These are phyloP conservation scores for Kandelia obovata DNA, from an alignment of 345 rosid genomes.

Conservation along the genomic window DNA sequence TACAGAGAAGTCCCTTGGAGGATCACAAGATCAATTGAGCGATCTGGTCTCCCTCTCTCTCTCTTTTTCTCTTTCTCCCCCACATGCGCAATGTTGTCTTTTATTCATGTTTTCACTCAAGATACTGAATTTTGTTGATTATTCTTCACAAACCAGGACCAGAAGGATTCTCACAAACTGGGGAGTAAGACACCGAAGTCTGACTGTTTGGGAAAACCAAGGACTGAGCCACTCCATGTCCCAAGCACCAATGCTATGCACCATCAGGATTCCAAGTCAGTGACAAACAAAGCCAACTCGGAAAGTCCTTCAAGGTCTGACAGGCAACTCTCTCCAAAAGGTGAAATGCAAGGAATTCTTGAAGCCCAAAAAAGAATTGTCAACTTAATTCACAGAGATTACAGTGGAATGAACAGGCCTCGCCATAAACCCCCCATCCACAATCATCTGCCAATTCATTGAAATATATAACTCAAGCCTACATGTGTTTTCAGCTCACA, in stretches of 20 bases:
- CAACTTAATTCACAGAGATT: conserved; percentile 38
- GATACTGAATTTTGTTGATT: background rate
- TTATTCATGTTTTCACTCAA: background rate
- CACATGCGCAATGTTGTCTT: background rate
- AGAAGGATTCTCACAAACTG: conserved; percentile 9
- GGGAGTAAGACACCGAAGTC: conserved; percentile 11
- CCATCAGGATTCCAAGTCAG: conserved; percentile 19
- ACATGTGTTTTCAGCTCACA: conserved; percentile 19
- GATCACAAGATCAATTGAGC: conserved; percentile 10
- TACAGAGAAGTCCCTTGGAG: background rate
- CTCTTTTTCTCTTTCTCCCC: background rate
- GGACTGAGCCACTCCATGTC: conserved; percentile 15
- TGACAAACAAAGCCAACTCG: conserved; percentile 18
- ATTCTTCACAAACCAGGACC: background rate
- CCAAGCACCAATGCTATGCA: conserved; percentile 3
- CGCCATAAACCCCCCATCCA: conserved; percentile 47
- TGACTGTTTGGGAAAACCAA: conserved; percentile 17
- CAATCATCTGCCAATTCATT: conserved; percentile 39
- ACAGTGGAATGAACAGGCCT: conserved; percentile 28
- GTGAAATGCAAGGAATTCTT: conserved; percentile 30
- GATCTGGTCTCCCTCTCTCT: conserved; percentile 12
- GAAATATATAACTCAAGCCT: background rate
- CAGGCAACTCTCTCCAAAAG: background rate
- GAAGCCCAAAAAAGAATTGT: conserved; percentile 34
- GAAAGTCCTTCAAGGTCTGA: conserved; percentile 8